Evolutionary conservation across 2,329 filamentous ascomycete species (phyloP), one percentile per base, ranked within the genome.

Genomic region (Calonectria honghensis): DNA sequence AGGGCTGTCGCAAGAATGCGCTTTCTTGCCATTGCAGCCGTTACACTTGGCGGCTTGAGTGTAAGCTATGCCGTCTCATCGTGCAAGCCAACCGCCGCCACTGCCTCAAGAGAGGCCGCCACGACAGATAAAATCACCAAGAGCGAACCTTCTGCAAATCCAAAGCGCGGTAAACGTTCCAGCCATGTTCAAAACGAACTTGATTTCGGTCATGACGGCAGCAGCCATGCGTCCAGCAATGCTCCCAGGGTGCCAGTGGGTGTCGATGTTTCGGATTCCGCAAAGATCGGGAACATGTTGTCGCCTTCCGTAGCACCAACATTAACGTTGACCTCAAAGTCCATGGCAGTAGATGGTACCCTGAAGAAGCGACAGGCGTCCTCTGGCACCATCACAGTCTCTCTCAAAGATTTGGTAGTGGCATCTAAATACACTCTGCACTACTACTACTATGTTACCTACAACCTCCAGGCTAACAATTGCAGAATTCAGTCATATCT

Each of bases 391-490:
- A 48, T n/a, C 39, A 65, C 39, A 31, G 31, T 27, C 16, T 32
- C 61, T 48, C n/a, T 65, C 27, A 48, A 50, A 20, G 20, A 65
- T 32, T 48, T 65, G 39, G 20, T 7, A 9, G 41, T 65, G 16
- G 39, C 14, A 6, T 9, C 24, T 16, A 65, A 65, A 6, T 65
- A 65, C 14, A 45, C 16, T 13, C 20, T 48, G 18, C 41, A 45
- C 27, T 65, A 45, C 41, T 65, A 31, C 61, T 65, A 65, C 61
- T 65, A 48, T 24, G 61, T 65, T 18, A 45, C 41, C 27, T 32
- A 31, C 27, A 65, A 48, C 9, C 16, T 20, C 18, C 37, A 65
- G 39, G 37, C 61, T 39, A 65, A 65, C 27, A 65, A 45, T n/a
- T 65, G 61, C 61, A 31, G 39, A 48, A 65, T 65, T 7, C 39